Evolutionary conservation across 805 yeast species (phyloP).

Genomic region (Kuraishia hungarica): DNA sequence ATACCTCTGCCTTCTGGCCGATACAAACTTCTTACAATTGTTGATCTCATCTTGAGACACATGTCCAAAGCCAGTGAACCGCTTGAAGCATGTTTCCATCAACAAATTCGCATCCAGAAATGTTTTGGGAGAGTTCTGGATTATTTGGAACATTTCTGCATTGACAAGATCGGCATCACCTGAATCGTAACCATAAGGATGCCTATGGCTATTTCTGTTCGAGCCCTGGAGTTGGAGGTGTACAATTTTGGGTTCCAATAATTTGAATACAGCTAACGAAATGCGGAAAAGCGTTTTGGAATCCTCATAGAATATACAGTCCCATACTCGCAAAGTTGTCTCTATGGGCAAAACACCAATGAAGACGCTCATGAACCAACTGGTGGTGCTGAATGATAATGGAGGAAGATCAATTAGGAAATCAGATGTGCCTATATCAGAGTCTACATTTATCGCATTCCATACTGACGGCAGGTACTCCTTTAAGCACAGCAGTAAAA

Average conservation of each 20-base stretch:
- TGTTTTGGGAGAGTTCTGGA: constrained; percentile 75
- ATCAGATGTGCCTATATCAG: constrained; percentile 27
- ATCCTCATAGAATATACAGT: constrained; percentile 87
- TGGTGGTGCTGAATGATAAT: constrained; percentile 83
- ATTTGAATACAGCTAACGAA: constrained; percentile 70
- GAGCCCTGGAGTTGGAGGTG: constrained; percentile 27
- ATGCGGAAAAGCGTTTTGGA: constrained; percentile 79
- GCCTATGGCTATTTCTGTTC: constrained; percentile 33
- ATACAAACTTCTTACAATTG: constrained; percentile 71
- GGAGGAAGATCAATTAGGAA: constrained; percentile 79
- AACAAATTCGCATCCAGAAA: constrained; percentile 61
- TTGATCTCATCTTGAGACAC: constrained; percentile 76
- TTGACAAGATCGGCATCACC: constrained; percentile 14
- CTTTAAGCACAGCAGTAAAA: constrained; percentile 74
- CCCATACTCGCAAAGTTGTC: constrained; percentile 87
- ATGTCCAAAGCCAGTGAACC: constrained; percentile 62
- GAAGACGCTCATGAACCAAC: constrained; percentile 98
- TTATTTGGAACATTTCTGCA: constrained; percentile 58
- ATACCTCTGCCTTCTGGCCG: constrained; percentile 44
- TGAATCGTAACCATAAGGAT: not conserved
- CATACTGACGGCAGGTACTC: constrained; percentile 82
- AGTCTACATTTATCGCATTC: constrained; percentile 34
- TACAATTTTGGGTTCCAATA: constrained; percentile 57
- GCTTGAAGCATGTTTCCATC: constrained; percentile 69
- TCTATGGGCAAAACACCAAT: constrained; percentile 88